Evolutionary conservation across 2,329 filamentous ascomycete species (phyloP), one percentile per base, ranked within the genome.

Genomic region (Scedosporium minutisporum): DNA sequence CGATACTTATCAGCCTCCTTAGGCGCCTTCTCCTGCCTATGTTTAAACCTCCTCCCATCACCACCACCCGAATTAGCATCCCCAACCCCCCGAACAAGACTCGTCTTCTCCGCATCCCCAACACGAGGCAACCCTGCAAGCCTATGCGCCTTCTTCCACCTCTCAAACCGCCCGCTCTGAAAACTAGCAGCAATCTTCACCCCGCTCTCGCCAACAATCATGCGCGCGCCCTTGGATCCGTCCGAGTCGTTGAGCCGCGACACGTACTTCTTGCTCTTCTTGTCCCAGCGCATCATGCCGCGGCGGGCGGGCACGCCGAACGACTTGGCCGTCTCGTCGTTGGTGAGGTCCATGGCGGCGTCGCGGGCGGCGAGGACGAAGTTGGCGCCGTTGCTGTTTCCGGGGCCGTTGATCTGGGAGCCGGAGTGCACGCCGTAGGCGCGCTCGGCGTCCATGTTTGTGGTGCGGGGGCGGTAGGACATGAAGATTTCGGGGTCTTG

Each of bases 131-230:
- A 75, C 18, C 87, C 83, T 63, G 87, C 86, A 57, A 97, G 80
- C 67, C 91, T 89, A 77, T 97, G 90, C 21, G 88, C 86, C 72
- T 89, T 91, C 74, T 88, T 89, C 96, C 95, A 99, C 67, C 83
- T 85, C 72, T 97, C 93, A 78, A 96, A 99, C 57, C 93, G 87
- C 42, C 96, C 95, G 74, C 88, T 93, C 72, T 93, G 88, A 84
- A 99, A 97, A 64, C 83, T 89, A 57, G 95, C 92, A 1, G 95
- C 91, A 69, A 99, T 97, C 80, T 97, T 97, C 78, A 93, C 91
- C 62, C 95, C 95, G 70, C 86, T 91, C 77, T 99, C 95, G 69
- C 95, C 93, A 65, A 85, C 83, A 63, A 97, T 88, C 78, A 97
- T 87, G 71, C 82, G 83, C 64, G 77, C 74, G 58, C 83, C 83